Evolutionary conservation across 129 eudicot genomes (phyloP).

Genomic region (Glebionis coronaria): DNA sequence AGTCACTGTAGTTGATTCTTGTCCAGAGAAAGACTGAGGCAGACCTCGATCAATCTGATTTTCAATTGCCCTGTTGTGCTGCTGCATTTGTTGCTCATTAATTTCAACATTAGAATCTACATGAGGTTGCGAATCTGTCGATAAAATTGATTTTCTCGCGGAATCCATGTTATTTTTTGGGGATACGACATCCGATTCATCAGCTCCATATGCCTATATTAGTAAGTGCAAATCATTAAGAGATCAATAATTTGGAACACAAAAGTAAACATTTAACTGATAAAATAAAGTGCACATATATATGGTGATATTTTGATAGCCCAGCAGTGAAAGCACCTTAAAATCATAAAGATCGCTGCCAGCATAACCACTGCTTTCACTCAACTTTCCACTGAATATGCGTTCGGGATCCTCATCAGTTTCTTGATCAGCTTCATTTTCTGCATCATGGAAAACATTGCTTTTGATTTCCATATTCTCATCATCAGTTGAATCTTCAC

Average conservation of each 20-base stretch:
- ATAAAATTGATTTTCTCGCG: slow-evolving; percentile 41
- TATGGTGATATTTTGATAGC: neutral
- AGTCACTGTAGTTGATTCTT: slow-evolving; percentile 53
- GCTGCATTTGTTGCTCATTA: slow-evolving; percentile 39
- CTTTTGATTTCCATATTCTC: slow-evolving; percentile 57
- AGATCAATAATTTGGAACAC: neutral
- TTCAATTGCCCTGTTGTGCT: slow-evolving; percentile 27
- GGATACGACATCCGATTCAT: slow-evolving; percentile 70
- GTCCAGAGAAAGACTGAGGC: slow-evolving; percentile 45
- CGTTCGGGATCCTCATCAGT: slow-evolving; percentile 74
- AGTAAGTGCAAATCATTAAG: slow-evolving; percentile 19
- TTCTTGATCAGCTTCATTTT: slow-evolving; percentile 83
- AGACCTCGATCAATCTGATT: slow-evolving; percentile 61
- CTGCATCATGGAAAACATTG: slow-evolving; percentile 84
- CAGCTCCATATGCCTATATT: slow-evolving; percentile 63
- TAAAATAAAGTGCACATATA: neutral
- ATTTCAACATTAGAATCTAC: slow-evolving; percentile 37
- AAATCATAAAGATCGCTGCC: slow-evolving; percentile 90
- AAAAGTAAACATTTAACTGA: neutral
- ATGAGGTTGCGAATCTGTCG: slow-evolving; percentile 33
- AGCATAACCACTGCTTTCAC: slow-evolving; percentile 91
- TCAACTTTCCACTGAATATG: slow-evolving; percentile 78
- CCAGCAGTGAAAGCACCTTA: slow-evolving; percentile 49
- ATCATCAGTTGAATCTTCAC: slow-evolving; percentile 78
- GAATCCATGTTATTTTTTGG: slow-evolving; percentile 35